Evolutionary conservation across 768 basidiomycete genomes (phyloP), one percentile per base, ranked within the genome.

Genomic region (Kwoniella bestiolae): DNA sequence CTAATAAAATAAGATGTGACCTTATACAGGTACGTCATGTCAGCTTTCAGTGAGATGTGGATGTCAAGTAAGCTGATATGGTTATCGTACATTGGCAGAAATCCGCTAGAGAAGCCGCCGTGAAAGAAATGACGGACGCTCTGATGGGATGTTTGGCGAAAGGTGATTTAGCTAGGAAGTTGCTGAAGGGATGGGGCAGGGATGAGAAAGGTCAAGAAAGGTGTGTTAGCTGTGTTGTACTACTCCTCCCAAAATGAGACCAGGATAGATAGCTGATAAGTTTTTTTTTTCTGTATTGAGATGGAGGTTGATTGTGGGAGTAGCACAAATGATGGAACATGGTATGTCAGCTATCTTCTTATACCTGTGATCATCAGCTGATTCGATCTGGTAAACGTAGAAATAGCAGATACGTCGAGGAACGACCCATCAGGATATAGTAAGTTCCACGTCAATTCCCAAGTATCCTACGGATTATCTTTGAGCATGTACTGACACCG

Each of bases 1-100:
- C 63, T 8, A 49, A 45, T 12, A 65, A 57, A 45, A 51, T 65
- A 3, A 44, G 63, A 44, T 65, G 63, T 59, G 63, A 46, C 23
- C 63, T 65, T 7, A 58, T 65, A 26, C 53, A 55, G n/a, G 63
- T 65, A 12, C 16, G 62, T 56, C 25, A 44, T 11, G 12, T 38
- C 21, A 34, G 16, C 18, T 28, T 52, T 3, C n/a, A n/a, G n/a
- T n/a, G n/a, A n/a, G n/a, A 4, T 29, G 12, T 29, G 23, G 16
- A 16, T 28, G 6, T 35, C 56, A 44, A 18, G 16, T 21, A 49
- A 50, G 63, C 63, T 64, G 51, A 64, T 38, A 49, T 11, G 2
- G 32, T 32, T 3, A 31, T 8, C 7, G 5, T 28, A 31, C 18
- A n/a, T n/a, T n/a, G 21, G 12, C 29, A 65, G 63, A 65, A 65